Evolutionary conservation across 352 stramenopile species (phyloP).

Genomic region (Phytophthora vignae): DNA sequence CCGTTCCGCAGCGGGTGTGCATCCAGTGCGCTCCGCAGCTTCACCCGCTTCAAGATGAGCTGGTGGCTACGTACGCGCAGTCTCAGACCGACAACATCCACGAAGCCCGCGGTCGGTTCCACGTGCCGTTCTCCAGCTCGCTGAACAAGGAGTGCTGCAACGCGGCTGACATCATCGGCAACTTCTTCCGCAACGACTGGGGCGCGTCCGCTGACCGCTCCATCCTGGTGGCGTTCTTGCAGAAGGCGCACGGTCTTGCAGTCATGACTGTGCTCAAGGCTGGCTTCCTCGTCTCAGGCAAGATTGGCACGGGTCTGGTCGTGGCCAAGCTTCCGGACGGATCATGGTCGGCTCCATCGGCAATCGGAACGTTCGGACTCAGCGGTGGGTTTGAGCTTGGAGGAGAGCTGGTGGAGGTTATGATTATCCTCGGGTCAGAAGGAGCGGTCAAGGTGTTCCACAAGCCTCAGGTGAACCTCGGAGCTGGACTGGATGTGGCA

Average conservation of each 20-base stretch:
- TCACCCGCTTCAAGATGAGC: conserved; percentile 56
- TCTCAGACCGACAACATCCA: conserved; percentile 52
- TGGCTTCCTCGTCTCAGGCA: conserved; percentile 67
- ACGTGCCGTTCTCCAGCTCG: conserved; percentile 53
- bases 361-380: conserved; percentile 90
- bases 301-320: conserved; percentile 79
- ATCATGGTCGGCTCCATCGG: conserved; percentile 92
- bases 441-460: conserved; percentile 88
- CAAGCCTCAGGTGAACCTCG: conserved; percentile 86
- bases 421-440: conserved; percentile 92
- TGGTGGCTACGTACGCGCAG: conserved; percentile 50
- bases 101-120: conserved; percentile 41
- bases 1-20: conserved; percentile 60
- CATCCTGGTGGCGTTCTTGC: conserved; percentile 59
- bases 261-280: conserved; percentile 64
- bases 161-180: conserved; percentile 68
- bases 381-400: conserved; percentile 86
- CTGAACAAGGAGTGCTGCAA: conserved; percentile 67
- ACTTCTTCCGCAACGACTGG: conserved; percentile 71
- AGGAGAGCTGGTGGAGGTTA: conserved; percentile 90
- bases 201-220: conserved; percentile 50
- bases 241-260: conserved; percentile 62
- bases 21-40: conserved; percentile 62
- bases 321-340: conserved; percentile 79
- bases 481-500: conserved; percentile 85